A percentile compares a stretch with the other conserved stretches of the same genome.
Evolutionary conservation across 2,329 filamentous ascomycete genomes (phyloP).

Genomic region (Fusarium sp.): DNA sequence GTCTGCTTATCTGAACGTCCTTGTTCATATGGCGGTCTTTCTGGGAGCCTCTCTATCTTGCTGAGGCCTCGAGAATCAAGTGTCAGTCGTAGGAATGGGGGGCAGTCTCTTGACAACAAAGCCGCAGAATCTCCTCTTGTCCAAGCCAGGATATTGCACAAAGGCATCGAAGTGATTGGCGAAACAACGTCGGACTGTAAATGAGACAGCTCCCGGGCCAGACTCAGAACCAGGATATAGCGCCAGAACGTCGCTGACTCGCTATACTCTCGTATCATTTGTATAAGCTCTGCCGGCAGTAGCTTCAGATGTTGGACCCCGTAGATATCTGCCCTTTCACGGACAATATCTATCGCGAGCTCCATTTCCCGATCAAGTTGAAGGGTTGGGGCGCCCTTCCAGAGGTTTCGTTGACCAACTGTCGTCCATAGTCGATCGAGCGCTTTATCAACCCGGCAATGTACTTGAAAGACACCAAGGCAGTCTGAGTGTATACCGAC

Average conservation of each 20-base stretch:
- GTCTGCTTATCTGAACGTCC: constrained; percentile 5
- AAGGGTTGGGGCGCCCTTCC: constrained; percentile 13
- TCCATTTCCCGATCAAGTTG: constrained; percentile 6
- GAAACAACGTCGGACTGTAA: not conserved
- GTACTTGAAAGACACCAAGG: not conserved
- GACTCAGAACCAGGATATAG: constrained; percentile 5
- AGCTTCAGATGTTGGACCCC: not conserved
- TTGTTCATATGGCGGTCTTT: not conserved
- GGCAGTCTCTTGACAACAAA: not conserved
- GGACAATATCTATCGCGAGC: constrained; percentile 3
- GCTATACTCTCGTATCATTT: constrained; percentile 13
- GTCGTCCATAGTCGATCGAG: constrained; percentile 16
- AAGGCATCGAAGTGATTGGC: not conserved
- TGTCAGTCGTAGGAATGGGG: constrained; percentile 1
- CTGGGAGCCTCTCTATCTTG: constrained; percentile 4
- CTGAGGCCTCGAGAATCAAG: constrained; percentile 15
- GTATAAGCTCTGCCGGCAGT: constrained; percentile 15
- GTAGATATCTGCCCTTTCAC: constrained; percentile 8
- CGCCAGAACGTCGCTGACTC: constrained; percentile 13
- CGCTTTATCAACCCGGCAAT: not conserved
- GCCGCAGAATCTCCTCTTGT: constrained; percentile 1
- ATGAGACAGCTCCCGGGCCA: constrained; percentile 8
- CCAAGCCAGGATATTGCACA: constrained; percentile 17
- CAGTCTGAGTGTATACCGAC: constrained; percentile 5
- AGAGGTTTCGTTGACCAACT: constrained; percentile 4